Base-by-base conservation (phyloP, 164 flowering plant species). In the Platanus orientalis region DNA sequence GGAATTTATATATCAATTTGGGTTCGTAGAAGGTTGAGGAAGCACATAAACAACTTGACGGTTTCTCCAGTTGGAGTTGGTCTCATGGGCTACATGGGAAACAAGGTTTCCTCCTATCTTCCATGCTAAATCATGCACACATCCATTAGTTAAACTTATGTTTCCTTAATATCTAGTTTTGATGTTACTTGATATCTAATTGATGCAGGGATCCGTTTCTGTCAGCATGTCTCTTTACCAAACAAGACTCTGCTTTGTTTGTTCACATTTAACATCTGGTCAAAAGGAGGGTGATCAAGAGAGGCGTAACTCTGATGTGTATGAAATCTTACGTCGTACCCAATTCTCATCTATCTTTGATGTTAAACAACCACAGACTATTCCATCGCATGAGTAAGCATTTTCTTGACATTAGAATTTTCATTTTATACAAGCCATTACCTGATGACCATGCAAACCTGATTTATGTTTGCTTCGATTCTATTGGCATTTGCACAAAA, bases 1-100 rank as follows among this genome's bases (percentile, higher is more conserved):
- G 98, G 98, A 57, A 91, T 94, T 66, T 88, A 91, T 63, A 69
- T 94, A 19, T 91, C 99, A 4, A 71, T 91, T 51, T 94, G 99
- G 99, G 94, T 92, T 27, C 83, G 86, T 0, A 78, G 75, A 74
- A 81, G 84, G 68, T 72, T 94, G 71, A 84, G 99, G 75, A 80
- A 94, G 57, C 97, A 85, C 59, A 78, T 92, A 61, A 88, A 83
- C 71, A 82, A 89, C 79, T 68, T 94, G 71, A 82, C 74, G 78
- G 99, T 94, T 58, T 89, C 87, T 40, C 92, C 92, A 28, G 97
- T 94, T 69, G 99, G 99, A 62, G 83, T 92, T 71, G 99, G 99
- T 14, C 77, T 91, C 17, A 89, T 94, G 99, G 99, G 99, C 52
- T 94, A 91, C 84, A 88, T 94, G 95, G 99, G 99, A 69, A 94